These are phyloP conservation scores for Glonium stellatum DNA, from an alignment of 495 filamentous ascomycete genomes.

Conservation along the genomic window DNA sequence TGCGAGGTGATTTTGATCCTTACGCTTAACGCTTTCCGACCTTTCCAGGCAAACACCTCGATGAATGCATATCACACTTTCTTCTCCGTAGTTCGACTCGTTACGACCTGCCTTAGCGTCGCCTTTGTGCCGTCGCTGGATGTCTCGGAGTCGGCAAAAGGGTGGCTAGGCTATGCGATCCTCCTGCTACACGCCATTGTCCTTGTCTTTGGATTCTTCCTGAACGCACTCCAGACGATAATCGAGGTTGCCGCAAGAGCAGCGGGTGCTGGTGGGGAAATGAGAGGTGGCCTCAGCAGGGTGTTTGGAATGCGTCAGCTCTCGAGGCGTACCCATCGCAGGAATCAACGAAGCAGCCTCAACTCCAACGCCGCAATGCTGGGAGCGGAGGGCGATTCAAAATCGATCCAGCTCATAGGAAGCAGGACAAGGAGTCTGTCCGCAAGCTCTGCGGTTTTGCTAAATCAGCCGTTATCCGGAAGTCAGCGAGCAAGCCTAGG, in stretches of 20 bases:
- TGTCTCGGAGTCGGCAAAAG: slow-evolving; percentile 67
- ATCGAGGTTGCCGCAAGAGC: slow-evolving; percentile 78
- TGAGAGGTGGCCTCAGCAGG: slow-evolving; percentile 81
- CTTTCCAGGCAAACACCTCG: slow-evolving; percentile 85
- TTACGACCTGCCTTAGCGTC: slow-evolving; percentile 74
- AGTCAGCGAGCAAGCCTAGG: slow-evolving; percentile 26
- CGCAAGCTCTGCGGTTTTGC: slow-evolving; percentile 69
- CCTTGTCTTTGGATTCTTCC: slow-evolving; percentile 85
- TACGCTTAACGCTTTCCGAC: slow-evolving; percentile 79
- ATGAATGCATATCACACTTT: slow-evolving; percentile 94
- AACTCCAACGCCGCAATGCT: slow-evolving; percentile 77
- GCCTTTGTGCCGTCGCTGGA: slow-evolving; percentile 78
- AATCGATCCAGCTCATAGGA: slow-evolving; percentile 58
- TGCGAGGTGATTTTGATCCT: slow-evolving; percentile 91
- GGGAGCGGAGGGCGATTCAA: slow-evolving; percentile 52
- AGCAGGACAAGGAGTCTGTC: slow-evolving; percentile 74
- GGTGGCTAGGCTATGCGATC: slow-evolving; percentile 94
- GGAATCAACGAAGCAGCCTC: slow-evolving; percentile 64
- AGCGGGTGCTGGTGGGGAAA: slow-evolving; percentile 71
- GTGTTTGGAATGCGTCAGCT: slow-evolving; percentile 88
- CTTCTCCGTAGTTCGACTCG: slow-evolving; percentile 70
- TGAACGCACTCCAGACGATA: slow-evolving; percentile 84
- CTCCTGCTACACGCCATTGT: slow-evolving; percentile 79
- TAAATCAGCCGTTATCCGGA: slow-evolving; percentile 45
- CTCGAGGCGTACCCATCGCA: slow-evolving; percentile 56